Evolutionary conservation across 805 yeast genomes (phyloP).

Genomic region (Candida anglica): DNA sequence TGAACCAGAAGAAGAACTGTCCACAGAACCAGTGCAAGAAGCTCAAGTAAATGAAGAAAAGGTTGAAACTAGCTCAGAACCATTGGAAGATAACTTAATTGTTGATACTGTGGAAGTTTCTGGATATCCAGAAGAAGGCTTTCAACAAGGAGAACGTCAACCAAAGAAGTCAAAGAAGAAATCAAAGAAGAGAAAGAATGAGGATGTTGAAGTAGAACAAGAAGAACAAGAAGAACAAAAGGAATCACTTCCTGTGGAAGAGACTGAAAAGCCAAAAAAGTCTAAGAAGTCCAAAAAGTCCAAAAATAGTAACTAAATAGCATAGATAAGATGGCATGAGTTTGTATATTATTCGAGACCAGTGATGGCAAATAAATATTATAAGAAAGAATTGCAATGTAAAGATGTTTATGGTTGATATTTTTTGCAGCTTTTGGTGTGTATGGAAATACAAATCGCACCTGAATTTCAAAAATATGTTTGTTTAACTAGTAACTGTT

Average conservation of each 20-base stretch:
- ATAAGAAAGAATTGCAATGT: too few species aligned
- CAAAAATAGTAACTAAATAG: slow-evolving; percentile 5
- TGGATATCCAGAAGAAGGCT: slow-evolving; percentile 24
- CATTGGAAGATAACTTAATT: slow-evolving; percentile 24
- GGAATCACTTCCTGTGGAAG: slow-evolving; percentile 3
- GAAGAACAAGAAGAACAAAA: too few species aligned
- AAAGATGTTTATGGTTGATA: too few species aligned
- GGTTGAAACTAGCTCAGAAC: slow-evolving; percentile 2
- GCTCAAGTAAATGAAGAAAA: slow-evolving; percentile 4
- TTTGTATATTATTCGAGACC: too few species aligned
- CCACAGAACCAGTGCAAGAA: slow-evolving; percentile 7
- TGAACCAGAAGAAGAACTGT: slow-evolving; percentile 9
- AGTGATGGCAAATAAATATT: too few species aligned
- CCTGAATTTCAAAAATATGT: too few species aligned
- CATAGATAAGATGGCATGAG: too few species aligned
- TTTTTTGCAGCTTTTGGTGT: too few species aligned
- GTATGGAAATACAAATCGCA: too few species aligned
- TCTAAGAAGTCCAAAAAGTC: slow-evolving; percentile 6
- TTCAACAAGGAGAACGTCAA: slow-evolving; percentile 10
- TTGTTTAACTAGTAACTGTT: too few species aligned
- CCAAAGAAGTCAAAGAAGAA: slow-evolving; percentile 3
- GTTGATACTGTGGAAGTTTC: slow-evolving; percentile 42
- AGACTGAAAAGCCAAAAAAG: slow-evolving; percentile 5
- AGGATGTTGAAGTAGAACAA: slow-evolving; percentile 5
- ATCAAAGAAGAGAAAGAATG: too few species aligned